Evolutionary conservation across 371 early-diverging fungal genomes (phyloP).

Genomic region (Rhizomucor miehei): DNA sequence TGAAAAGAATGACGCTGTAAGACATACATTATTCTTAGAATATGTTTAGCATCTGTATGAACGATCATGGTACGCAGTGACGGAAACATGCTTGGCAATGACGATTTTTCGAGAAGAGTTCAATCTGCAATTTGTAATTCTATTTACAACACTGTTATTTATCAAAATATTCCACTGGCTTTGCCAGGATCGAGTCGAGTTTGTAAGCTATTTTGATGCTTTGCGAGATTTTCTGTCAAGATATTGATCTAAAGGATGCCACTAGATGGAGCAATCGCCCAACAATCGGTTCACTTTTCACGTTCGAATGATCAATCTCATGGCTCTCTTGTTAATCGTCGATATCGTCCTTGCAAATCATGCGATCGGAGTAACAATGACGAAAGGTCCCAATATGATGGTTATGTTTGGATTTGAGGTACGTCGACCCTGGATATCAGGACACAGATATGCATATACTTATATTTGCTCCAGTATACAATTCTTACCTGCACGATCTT

Average conservation of each 20-base stretch:
- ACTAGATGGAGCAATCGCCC: slow-evolving; percentile 85
- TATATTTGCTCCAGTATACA: slow-evolving; percentile 64
- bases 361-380: slow-evolving; percentile 60
- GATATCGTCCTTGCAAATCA: slow-evolving; percentile 72
- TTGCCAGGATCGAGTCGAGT: slow-evolving; percentile 87
- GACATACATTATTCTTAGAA: not conserved
- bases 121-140: slow-evolving; percentile 77
- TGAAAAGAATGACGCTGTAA: too few relatives aligned
- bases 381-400: slow-evolving; percentile 83
- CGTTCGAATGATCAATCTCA: slow-evolving; percentile 65
- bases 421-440: not conserved
- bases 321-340: slow-evolving; percentile 58
- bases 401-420: slow-evolving; percentile 96
- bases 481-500: slow-evolving; percentile 73
- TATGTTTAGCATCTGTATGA: slow-evolving; percentile 94
- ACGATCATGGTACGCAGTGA: slow-evolving; percentile 93
- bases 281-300: slow-evolving; percentile 62
- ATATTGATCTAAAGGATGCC: not conserved
- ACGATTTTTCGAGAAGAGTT: slow-evolving; percentile 95
- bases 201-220: slow-evolving; percentile 71
- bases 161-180: slow-evolving; percentile 97
- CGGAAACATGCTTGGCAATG: slow-evolving; percentile 94
- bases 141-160: slow-evolving; percentile 82
- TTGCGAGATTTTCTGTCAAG: not conserved
- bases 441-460: not conserved